Evolutionary conservation across 495 filamentous ascomycete species (phyloP).

Genomic region (Penicillium riverlandense): DNA sequence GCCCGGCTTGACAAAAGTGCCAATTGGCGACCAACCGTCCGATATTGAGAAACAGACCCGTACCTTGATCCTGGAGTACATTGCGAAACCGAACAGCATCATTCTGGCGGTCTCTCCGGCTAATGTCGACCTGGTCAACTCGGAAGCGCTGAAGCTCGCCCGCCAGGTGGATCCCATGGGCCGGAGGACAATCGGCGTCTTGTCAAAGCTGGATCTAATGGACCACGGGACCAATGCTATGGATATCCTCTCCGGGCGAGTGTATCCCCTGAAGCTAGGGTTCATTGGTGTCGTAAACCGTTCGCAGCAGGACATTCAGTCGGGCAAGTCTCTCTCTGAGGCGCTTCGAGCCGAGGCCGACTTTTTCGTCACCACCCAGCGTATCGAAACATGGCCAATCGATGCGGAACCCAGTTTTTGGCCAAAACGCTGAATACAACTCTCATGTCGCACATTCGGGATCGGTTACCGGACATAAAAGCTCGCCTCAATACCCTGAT

Average conservation of each 20-base stretch:
- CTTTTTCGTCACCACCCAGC: constrained; percentile 97
- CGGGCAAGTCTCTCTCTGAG: constrained; percentile 82
- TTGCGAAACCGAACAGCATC: constrained; percentile 98
- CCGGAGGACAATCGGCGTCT: constrained; percentile 88
- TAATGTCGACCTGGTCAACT: constrained; percentile 98
- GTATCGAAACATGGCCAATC: constrained; percentile 89
- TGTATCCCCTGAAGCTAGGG: constrained; percentile 94
- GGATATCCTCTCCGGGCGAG: constrained; percentile 90
- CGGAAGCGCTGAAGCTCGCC: constrained; percentile 93
- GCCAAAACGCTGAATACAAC: constrained; percentile 94
- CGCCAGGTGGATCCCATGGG: constrained; percentile 95
- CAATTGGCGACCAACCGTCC: constrained; percentile 94
- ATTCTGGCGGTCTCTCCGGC: constrained; percentile 94
- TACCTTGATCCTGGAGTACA: constrained; percentile 95
- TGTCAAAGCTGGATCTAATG: constrained; percentile 98
- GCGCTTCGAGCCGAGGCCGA: constrained; percentile 86
- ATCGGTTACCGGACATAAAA: constrained; percentile 95
- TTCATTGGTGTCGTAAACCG: constrained; percentile 98
- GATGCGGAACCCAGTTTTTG: constrained; percentile 91
- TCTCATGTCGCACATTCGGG: constrained; percentile 93
- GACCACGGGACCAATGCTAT: constrained; percentile 98
- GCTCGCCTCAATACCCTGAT: constrained; percentile 94
- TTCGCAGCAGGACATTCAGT: constrained; percentile 97
- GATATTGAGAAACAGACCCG: constrained; percentile 99
- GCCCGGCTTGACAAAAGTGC: constrained; percentile 94